Evolutionary conservation across 2,329 filamentous ascomycete species (phyloP), one percentile per base, ranked within the genome.

Genomic region (Arachnopeziza araneosa): DNA sequence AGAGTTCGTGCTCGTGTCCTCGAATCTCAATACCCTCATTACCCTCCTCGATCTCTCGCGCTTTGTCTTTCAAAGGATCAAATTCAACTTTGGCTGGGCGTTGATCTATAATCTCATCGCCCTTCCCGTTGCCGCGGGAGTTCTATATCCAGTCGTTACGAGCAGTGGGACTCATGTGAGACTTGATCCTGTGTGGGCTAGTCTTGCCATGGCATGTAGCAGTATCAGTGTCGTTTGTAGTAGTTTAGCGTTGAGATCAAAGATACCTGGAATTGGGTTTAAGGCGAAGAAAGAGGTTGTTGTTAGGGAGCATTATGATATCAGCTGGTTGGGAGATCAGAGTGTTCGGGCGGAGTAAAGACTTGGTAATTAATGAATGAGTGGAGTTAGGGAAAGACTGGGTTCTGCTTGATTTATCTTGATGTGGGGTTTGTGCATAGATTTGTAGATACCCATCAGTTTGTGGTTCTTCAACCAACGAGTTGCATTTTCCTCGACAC

Each of bases 181-280:
- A 62, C 75, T 93, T 53, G 87, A 90, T 72, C 89, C 89, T 0
- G 89, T 90, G 1, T 97, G 93, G 93, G 93, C 93, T 5, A 88
- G 87, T 66, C 75, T 96, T 72, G 93, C 93, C 0, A 98, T 97
- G 93, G 93, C 93, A 24, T 75, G 93, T 73, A 96, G 92, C 74
- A 93, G 89, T 73, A 87, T 97, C 66, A 95, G 90, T 70, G 93
- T 98, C 52, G 89, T 97, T 55, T 76, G 84, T 70, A 96, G 91
- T 72, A 93, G 89, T 76, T 75, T 96, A 69, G 80, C 86, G 55
- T 74, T 97, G 76, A 83, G 71, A 54, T 69, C 66, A 62, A 57
- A 65, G n/a, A 30, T 76, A 6, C 73, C 72, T 10, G 63, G 70
- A 19, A 22, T 77, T 10, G 75, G 75, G 8, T 76, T 75, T 53